Base-by-base conservation (phyloP, 305 asterid genomes). In the Nicotiana rustica region DNA sequence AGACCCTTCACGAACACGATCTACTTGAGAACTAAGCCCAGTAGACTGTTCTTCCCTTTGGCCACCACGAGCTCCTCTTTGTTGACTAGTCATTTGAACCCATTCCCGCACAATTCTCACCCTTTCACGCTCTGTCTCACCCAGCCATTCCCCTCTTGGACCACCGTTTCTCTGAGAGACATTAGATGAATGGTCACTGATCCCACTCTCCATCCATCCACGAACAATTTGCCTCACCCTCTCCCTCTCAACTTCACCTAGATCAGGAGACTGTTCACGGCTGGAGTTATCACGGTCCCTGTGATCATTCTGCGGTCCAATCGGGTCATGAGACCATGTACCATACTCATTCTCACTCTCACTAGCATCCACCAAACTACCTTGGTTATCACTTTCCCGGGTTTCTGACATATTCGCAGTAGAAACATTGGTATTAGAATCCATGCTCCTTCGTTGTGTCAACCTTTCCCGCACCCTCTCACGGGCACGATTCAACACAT, bases 121-220 rank as follows among this genome's bases (percentile, higher is more conserved):
- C 89, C 99, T 90, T 89, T 92, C 98, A 79, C 97, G 95, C 84
- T 96, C 99, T 68, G 93, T 93, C 87, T 94, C 99, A 65, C 97
- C 98, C 18, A 96, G 92, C 97, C 92, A 92, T 82, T 96, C 98
- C 62, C 94, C 94, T 85, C 98, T 89, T 36, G 93, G 90, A 83
- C 91, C 88, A 67, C 90, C 88, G 81, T 87, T 91, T 86, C 96
- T 86, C 44, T 73, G 79, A 84, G 89, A 70, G 82, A 86, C 92
- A 87, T 85, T 91, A 82, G 99, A 88, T 52, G 97, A 85, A 80
- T 83, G 86, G 61, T 91, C 98, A 77, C 86, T 79, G 55, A 92
- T 88, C 84, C 97, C 98, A 89, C 91, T 96, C 89, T 93, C 99
- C 98, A 96, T 91, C 99, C 97, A 96, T 73, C 98, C 98, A 84